Base-by-base conservation (phyloP, 495 filamentous ascomycete species). In the Mytilinidion resinicola region DNA sequence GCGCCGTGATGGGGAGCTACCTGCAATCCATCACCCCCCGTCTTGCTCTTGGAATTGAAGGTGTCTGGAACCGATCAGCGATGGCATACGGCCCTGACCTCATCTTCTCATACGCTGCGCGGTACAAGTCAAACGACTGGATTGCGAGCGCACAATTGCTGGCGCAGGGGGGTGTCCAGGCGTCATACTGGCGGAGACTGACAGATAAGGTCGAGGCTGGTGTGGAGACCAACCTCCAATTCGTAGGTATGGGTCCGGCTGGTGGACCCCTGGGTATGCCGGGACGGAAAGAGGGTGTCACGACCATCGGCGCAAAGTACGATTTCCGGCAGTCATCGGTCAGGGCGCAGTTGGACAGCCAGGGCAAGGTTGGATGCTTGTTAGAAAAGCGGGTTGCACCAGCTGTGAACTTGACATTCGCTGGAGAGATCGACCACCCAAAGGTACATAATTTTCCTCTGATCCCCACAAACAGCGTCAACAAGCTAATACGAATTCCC, bases 201-300 rank as follows among this genome's bases (percentile, higher is more conserved):
- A 90, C 90, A n/a, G 93, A 97, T 54, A 89, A 89, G 69, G 90
- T 99, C 33, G 91, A 96, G 73, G 91, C 90, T 56, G 95, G 95
- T 73, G 89, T 95, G 61, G 92, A 97, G 61, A 82, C 93, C 80
- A 95, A 92, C 69, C 82, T 99, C 54, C 82, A 88, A 62, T 85
- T 96, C 66, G 80, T 82, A 35, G 90, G 90, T 51, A 76, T 83
- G 44, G 76, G 79, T 50, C 75, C 76, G 44, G 59, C 72, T 37
- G 68, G 73, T 30, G 78, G 78, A 35, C 67, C 66, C 44, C 67
- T 71, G 65, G 74, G 70, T 12, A 77, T 77, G 46, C 78, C 75
- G 34, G 70, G 84, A 49, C 81, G 82, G 65, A 90, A 89, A 67
- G 92, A 97, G 65, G 95, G 95, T 44, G 80, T 87, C 50, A 90